A percentile compares a stretch with the other conserved stretches of the same genome.
phyloP scores from a whole-genome alignment of 1,284 basidiomycete genomes.

The Leccinum holopus region DNA sequence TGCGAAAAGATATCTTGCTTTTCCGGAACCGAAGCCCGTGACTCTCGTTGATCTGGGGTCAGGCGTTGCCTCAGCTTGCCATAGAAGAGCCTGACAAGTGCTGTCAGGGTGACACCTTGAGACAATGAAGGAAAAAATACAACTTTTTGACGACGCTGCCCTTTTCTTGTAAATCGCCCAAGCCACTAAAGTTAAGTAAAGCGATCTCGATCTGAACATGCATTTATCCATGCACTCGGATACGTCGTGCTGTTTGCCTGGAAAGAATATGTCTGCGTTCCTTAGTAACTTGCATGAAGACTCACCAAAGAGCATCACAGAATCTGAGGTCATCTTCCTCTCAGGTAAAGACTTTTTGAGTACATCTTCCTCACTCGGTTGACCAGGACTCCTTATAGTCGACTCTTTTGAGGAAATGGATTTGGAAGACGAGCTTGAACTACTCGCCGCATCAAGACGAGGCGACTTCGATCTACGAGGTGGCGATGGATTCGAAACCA shows the following conservation, averaged over 20 bases:
- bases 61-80: slow-evolving; percentile 83
- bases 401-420: slow-evolving; percentile 46
- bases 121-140: not conserved
- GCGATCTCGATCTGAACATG: slow-evolving; percentile 98
- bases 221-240: slow-evolving; percentile 99
- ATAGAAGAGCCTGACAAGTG: slow-evolving; percentile 71
- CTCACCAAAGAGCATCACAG: slow-evolving; percentile 88
- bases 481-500: slow-evolving; percentile 44
- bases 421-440: slow-evolving; percentile 33
- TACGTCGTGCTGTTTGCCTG: slow-evolving; percentile 95
- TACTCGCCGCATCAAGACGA: slow-evolving; percentile 31
- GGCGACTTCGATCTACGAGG: slow-evolving; percentile 41
- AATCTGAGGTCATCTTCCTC: slow-evolving; percentile 63
- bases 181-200: slow-evolving; percentile 72
- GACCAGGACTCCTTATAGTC: slow-evolving; percentile 28
- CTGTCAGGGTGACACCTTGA: slow-evolving; percentile 5
- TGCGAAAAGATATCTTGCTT: slow-evolving; percentile 94
- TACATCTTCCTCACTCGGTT: slow-evolving; percentile 24
- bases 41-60: slow-evolving; percentile 43
- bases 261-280: slow-evolving; percentile 1
- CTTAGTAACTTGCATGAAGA: not conserved
- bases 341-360: slow-evolving; percentile 59
- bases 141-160: slow-evolving; percentile 82
- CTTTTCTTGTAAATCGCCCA: slow-evolving; percentile 52
- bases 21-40: slow-evolving; percentile 66